These are phyloP conservation scores for Cyberlindnera mrakii DNA, from an alignment of 805 yeast genomes.

Conservation along the genomic window DNA sequence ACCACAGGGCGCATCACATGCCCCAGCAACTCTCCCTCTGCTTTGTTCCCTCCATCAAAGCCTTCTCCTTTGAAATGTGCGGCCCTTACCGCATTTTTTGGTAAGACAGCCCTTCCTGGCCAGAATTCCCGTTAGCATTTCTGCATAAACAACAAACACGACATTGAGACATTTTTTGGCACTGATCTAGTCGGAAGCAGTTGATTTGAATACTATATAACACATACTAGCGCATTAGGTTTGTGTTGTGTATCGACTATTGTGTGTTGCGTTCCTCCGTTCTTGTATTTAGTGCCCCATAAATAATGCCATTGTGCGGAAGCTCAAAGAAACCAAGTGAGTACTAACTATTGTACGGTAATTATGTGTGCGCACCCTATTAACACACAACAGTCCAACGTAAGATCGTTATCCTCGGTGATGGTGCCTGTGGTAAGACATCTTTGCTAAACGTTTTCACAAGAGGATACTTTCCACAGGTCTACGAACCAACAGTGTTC, in stretches of 20 bases:
- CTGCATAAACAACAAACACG: background rate
- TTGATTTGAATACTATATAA: too few relatives aligned
- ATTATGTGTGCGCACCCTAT: conserved; percentile 1
- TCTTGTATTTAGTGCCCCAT: too few relatives aligned
- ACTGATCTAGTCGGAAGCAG: too few relatives aligned
- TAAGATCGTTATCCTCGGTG: conserved; percentile 90
- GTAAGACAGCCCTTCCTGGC: background rate
- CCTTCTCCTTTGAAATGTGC: too few relatives aligned
- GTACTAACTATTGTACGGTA: background rate
- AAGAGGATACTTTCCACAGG: conserved; percentile 96
- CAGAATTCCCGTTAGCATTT: background rate
- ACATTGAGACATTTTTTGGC: too few relatives aligned
- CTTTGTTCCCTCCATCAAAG: too few relatives aligned
- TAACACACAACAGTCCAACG: conserved; percentile 53
- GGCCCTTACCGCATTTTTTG: background rate
- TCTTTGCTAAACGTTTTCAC: conserved; percentile 92
- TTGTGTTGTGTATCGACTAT: too few relatives aligned
- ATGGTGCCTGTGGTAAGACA: conserved; percentile 98
- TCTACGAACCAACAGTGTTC: conserved; percentile 96
- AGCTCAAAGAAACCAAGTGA: conserved; percentile 34
- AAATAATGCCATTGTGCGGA: conserved; percentile 39
- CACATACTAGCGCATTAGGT: too few relatives aligned
- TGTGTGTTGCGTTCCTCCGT: too few relatives aligned
- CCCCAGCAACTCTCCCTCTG: too few relatives aligned
- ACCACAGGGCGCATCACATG: too few relatives aligned